Base-by-base conservation (phyloP, 1,139 yeast genomes). In the Taphrina pruni region DNA sequence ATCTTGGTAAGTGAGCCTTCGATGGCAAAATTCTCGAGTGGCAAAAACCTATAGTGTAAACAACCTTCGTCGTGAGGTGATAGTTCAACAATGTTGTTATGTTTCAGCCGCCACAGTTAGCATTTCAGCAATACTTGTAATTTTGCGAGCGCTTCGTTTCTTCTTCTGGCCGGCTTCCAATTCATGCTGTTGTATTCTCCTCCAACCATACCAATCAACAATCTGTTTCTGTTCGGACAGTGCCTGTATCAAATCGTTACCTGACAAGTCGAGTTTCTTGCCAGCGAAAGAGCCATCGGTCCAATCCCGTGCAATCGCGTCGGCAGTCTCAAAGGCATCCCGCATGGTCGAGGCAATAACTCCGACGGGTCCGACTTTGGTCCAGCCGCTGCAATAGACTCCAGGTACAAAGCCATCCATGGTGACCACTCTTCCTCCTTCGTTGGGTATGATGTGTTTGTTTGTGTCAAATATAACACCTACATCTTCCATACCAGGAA, bases 311-410 rank as follows among this genome's bases (percentile, higher is more conserved):
- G 87, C 75, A 0, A 91, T 79, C n/a, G 82, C 80, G 58, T 87
- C 89, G 0, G 90, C 94, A 0, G 92, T 89, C 46, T 86, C 86
- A 74, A 88, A 89, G 0, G 96, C 85, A 71, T 90, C 95, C 83
- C 88, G 84, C 90, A 94, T 90, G 0, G 99, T 91, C 17, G 89
- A 84, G 14, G 97, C 96, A 72, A 94, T 94, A 6, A 92, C 96
- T 0, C 99, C 99, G 48, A 85, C 84, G 8, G 97, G 91, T 0
- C 97, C 97, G 69, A 85, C 88, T 71, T 89, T 87, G 68, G 93
- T 88, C 99, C 99, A 94, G 0, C 99, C 99, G 4, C 94, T 82
- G 0, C 90, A 87, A 75, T 92, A 94, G 73, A 90, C 80, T 0
- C 93, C 90, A 0, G 82, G 81, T 32, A 71, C 52, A 7, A 73